phyloP scores from a whole-genome alignment of 306 rosid genomes.

The Rosa multiflora region DNA sequence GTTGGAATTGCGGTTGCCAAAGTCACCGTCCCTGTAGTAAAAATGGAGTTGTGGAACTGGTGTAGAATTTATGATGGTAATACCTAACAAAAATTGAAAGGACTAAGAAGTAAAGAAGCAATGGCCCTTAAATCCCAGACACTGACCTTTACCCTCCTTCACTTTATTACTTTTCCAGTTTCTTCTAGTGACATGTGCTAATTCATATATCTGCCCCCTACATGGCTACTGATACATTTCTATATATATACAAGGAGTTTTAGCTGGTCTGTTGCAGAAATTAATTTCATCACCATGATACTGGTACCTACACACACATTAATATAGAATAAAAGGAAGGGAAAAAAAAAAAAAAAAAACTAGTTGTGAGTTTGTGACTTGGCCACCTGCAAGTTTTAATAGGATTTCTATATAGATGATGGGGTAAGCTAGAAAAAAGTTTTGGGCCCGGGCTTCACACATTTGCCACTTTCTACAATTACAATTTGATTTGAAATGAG shows the following conservation, averaged over 20 bases:
- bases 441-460: not conserved
- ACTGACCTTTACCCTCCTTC: conserved; percentile 11
- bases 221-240: conserved; percentile 7
- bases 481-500: not conserved
- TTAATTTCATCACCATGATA: not conserved
- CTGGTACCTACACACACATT: not conserved
- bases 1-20: not conserved
- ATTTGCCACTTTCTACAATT: not conserved
- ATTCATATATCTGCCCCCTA: conserved; percentile 11
- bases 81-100: conserved; percentile 12
- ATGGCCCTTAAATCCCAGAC: conserved; percentile 7
- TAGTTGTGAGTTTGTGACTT: not conserved
- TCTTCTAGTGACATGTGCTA: not conserved
- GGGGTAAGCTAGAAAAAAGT: too few relatives aligned
- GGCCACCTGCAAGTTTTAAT: not conserved
- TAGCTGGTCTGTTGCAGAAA: not conserved
- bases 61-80: conserved; percentile 22
- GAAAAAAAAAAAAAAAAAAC: too few relatives aligned
- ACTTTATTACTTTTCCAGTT: conserved; percentile 4
- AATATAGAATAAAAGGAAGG: too few relatives aligned
- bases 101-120: not conserved
- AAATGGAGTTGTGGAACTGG: conserved; percentile 12
- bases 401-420: too few relatives aligned
- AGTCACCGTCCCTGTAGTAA: not conserved
- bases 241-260: not conserved